phyloP scores from a whole-genome alignment of 164 flowering plant genomes.

The Aristolochia fimbriata region DNA sequence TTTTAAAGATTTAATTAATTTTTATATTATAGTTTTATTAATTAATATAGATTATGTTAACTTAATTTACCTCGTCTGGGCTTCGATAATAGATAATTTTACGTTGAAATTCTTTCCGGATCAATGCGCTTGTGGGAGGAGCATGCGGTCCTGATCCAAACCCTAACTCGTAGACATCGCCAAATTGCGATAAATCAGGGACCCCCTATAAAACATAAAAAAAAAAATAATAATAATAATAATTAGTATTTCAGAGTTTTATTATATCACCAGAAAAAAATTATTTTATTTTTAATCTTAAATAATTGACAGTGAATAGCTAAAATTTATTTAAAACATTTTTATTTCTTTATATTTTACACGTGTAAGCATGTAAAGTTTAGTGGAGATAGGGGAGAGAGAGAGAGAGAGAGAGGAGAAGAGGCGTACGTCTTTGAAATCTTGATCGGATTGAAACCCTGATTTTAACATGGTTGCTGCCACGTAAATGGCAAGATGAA shows the following conservation, averaged over 20 bases:
- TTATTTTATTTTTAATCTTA: no score
- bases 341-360: no score
- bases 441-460: conserved; percentile 42
- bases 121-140: conserved; percentile 51
- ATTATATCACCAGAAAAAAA: no score
- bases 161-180: conserved; percentile 37
- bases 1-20: no score
- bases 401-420: neutral
- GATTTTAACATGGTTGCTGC: conserved; percentile 70
- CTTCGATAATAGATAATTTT: conserved; percentile 44
- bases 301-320: no score
- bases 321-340: no score
- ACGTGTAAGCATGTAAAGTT: no score
- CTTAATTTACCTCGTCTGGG: conserved; percentile 65
- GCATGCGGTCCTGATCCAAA: conserved; percentile 46
- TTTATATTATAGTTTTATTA: no score
- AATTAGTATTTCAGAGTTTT: no score
- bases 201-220: conserved; percentile 40
- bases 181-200: conserved; percentile 47
- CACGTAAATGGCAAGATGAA: conserved; percentile 49
- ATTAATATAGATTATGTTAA: no score
- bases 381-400: no score
- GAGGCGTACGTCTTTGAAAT: conserved; percentile 39
- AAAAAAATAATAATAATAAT: neutral
- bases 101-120: conserved; percentile 48